Evolutionary conservation across 345 rosid species (phyloP).

Genomic region (Rhodamnia rubescens): DNA sequence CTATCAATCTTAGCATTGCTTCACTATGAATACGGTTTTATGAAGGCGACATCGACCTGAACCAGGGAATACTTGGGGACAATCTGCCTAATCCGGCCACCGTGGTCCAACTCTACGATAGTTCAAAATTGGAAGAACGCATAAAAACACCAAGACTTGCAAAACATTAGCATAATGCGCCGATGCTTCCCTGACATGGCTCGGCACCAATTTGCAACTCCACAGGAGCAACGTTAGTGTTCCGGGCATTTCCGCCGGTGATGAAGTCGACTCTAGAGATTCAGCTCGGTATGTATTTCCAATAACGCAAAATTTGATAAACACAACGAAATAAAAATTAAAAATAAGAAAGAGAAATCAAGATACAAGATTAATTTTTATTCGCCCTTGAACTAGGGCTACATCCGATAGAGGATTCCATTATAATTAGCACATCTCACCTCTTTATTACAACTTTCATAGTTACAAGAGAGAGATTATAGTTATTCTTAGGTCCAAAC

Average conservation of each 20-base stretch:
- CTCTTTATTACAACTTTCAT: no score
- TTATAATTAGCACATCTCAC: no score
- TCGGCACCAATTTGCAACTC: neutral
- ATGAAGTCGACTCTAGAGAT: neutral
- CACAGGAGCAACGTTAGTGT: neutral
- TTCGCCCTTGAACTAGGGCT: no score
- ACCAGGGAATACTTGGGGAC: slow-evolving; percentile 1
- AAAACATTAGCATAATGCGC: neutral
- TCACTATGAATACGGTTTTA: neutral
- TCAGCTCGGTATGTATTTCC: neutral
- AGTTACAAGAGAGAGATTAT: no score
- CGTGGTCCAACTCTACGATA: neutral
- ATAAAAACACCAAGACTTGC: neutral
- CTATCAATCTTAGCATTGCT: neutral
- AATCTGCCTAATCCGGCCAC: neutral
- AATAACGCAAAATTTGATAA: neutral
- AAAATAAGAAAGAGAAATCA: no score
- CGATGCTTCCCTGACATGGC: neutral
- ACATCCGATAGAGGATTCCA: no score
- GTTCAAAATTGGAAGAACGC: neutral
- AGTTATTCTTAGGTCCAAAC: no score
- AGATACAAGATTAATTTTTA: no score
- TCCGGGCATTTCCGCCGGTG: neutral
- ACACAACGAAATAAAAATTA: neutral
- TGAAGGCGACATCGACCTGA: neutral